Percentiles rank a stretch among this genome's conserved stretches.
Evolutionary conservation across 2,329 filamentous ascomycete species (phyloP).

Genomic region (Ceratocystis lukuohia): DNA sequence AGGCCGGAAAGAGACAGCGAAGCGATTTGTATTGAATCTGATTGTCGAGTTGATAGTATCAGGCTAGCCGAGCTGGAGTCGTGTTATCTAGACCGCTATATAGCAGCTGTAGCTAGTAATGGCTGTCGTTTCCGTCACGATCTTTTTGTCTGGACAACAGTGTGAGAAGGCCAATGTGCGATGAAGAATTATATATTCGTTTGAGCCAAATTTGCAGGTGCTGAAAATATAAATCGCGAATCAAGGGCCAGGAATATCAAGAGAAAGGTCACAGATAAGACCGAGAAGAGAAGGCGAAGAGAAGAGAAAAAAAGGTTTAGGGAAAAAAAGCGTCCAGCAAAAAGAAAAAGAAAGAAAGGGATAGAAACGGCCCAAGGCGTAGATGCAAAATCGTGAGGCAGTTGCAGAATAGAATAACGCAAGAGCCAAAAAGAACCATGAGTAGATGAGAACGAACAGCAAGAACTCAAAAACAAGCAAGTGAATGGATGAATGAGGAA

Average conservation of each 20-base stretch:
- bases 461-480: not conserved
- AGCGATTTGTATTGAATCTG: not conserved
- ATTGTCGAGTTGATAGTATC: not conserved
- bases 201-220: too few relatives aligned
- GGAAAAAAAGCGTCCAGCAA: not conserved
- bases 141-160: too few relatives aligned
- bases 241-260: too few relatives aligned
- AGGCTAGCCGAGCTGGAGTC: not conserved
- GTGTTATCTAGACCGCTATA: too few relatives aligned
- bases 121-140: too few relatives aligned
- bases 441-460: not conserved
- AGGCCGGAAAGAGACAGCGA: conserved; percentile 2
- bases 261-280: not conserved
- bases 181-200: too few relatives aligned
- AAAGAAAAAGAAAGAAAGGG: not conserved
- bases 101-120: too few relatives aligned
- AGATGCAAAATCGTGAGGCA: not conserved
- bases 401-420: not conserved
- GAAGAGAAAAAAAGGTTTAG: not conserved
- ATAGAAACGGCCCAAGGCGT: not conserved
- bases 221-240: too few relatives aligned
- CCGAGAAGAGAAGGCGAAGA: not conserved
- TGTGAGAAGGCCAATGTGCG: too few relatives aligned
- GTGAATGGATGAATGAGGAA: not conserved
- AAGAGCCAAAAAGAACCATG: not conserved